Percentiles rank a stretch among this genome's conserved stretches.
These are phyloP conservation scores for Pholiota adiposa DNA, from an alignment of 1,284 basidiomycete genomes.

Conservation along the genomic window DNA sequence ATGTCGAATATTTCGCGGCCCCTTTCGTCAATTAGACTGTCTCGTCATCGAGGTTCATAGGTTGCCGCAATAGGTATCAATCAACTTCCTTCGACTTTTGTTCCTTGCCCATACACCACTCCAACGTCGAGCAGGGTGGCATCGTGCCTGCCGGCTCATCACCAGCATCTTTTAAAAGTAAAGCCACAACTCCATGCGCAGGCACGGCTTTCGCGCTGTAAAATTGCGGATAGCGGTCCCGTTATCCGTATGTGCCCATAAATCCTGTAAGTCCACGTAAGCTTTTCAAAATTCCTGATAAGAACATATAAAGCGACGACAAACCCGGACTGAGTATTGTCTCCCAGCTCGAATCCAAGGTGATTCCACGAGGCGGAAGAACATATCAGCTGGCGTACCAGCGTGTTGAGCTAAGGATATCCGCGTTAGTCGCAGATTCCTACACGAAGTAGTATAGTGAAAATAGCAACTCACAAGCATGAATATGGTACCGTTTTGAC, in stretches of 20 bases:
- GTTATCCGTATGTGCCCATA: conserved; percentile 72
- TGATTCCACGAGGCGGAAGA: conserved; percentile 68
- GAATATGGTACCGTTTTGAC: conserved; percentile 56
- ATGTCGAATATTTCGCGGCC: not conserved
- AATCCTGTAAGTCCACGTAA: conserved; percentile 45
- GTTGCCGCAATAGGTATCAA: not conserved
- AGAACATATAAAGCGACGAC: conserved; percentile 2
- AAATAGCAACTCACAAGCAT: conserved; percentile 49
- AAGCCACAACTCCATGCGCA: conserved; percentile 70
- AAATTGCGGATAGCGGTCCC: conserved; percentile 68
- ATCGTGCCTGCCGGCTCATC: conserved; percentile 60
- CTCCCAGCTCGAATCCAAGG: conserved; percentile 72
- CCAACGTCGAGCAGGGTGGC: conserved; percentile 49
- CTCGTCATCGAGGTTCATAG: not conserved
- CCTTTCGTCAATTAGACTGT: not conserved
- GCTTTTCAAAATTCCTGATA: not conserved
- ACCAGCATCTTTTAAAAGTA: conserved; percentile 67
- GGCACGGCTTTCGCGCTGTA: conserved; percentile 61
- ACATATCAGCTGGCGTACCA: conserved; percentile 60
- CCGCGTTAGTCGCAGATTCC: conserved; percentile 5
- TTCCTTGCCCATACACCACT: conserved; percentile 51
- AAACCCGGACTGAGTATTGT: conserved; percentile 57
- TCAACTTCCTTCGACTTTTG: conserved; percentile 24
- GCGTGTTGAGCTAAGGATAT: conserved; percentile 47
- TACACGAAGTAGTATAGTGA: not conserved